phyloP scores from a whole-genome alignment of 257 asterid species.

The Rhazya stricta region DNA sequence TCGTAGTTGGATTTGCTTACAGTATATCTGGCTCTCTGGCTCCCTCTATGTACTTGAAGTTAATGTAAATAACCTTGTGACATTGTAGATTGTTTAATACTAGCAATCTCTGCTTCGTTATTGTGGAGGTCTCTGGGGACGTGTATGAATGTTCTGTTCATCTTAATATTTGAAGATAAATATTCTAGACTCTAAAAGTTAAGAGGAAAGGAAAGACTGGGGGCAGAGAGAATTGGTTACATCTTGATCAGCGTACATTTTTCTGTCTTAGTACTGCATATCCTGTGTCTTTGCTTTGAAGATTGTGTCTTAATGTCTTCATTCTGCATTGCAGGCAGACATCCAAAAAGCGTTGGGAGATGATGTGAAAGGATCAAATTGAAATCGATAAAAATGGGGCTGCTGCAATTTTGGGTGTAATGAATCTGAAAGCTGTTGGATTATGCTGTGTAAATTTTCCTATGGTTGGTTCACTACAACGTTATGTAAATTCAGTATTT shows the following conservation, averaged over 20 bases:
- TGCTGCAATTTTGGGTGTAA: not conserved
- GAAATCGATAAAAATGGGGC: not conserved
- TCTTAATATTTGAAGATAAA: not conserved
- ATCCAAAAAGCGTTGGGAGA: conserved; percentile 63
- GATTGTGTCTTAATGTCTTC: not conserved
- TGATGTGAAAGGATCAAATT: conserved; percentile 20
- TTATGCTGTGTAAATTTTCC: not conserved
- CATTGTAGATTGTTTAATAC: not conserved
- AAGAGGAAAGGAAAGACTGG: not conserved
- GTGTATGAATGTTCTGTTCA: not conserved
- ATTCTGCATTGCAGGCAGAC: conserved; percentile 44
- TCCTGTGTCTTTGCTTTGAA: not conserved
- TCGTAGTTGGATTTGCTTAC: not conserved
- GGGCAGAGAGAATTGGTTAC: not conserved
- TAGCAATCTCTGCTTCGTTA: not conserved
- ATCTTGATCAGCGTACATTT: not conserved
- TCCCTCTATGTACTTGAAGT: not conserved
- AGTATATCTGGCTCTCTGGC: not conserved
- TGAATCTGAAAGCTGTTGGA: not conserved
- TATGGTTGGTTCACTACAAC: not conserved
- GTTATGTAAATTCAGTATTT: not conserved
- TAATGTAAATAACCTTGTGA: not conserved
- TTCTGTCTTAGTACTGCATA: too few relatives aligned
- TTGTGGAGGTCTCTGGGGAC: not conserved
- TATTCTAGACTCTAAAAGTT: not conserved